Evolutionary conservation across 257 asterid genomes (phyloP), one percentile per base, ranked within the genome.

Genomic region (Solanum peruvianum): DNA sequence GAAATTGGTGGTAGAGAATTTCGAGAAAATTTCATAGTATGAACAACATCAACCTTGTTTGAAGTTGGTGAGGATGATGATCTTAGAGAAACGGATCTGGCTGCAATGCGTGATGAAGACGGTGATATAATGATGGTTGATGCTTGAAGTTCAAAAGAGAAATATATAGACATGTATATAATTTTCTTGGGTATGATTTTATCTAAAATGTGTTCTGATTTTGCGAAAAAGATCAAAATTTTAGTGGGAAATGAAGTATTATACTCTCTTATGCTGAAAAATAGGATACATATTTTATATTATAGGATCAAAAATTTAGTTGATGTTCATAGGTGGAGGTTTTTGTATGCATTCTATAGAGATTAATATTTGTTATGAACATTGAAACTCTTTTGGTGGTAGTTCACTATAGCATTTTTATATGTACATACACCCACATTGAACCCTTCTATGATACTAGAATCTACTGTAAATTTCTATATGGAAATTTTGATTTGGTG

Each of bases 121-220:
- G 96, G 94, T 7, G 94, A 92, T 88, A 91, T 90, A 66, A 62
- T 92, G 91, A 93, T 93, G 94, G 39, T 85, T 21, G 94, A 93
- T 85, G 93, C 93, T 4, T 88, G 89, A 90, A 42, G 41, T 69
- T 64, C 1, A 73, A 12, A 66, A 3, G 41, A 21, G 39, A 75
- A 31, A 69, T 41, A 23, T 85, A 37, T 27, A 85, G 49, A 71
- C 11, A 21, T 29, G 29, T 29, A 12, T 41, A 45, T 49, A 85
- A 66, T 13, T 71, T 18, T 71, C 44, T 20, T 71, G 62, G 80
- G 81, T 84, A 84, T 84, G 86, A n/a, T 41, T 64, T 39, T 84
- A 12, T 39, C 58, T 60, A 11, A 41, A 78, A 27, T 78, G 16
- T 78, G 5, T 44, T 78, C 9, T 10, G 25, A 45, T 45, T 78